Evolutionary conservation across 2,329 filamentous ascomycete species (phyloP).

Genomic region (Colletotrichum sojae): DNA sequence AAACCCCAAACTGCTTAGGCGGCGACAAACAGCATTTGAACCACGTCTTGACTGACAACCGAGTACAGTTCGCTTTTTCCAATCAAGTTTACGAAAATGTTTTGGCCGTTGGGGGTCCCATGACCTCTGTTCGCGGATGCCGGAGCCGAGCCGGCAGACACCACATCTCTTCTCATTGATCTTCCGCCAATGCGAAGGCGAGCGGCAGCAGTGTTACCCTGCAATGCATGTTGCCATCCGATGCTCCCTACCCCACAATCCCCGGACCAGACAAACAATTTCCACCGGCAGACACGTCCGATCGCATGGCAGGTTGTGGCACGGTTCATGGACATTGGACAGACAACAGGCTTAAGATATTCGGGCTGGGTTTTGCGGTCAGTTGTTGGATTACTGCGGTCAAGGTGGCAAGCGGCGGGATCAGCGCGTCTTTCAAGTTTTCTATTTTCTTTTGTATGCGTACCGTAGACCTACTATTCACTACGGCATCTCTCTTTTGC

Average conservation of each 20-base stretch:
- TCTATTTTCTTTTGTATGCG: too few relatives aligned
- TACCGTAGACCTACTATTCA: too few relatives aligned
- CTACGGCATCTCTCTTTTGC: too few relatives aligned
- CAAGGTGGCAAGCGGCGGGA: too few relatives aligned
- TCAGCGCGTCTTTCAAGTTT: neutral
- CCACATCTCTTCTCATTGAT: conserved; percentile 1
- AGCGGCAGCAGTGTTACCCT: conserved; percentile 11
- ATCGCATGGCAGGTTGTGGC: neutral
- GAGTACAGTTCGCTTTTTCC: too few relatives aligned
- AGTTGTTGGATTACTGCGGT: too few relatives aligned
- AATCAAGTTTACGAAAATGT: too few relatives aligned
- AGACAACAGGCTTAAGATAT: neutral
- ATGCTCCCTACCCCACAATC: conserved; percentile 22
- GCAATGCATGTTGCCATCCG: conserved; percentile 9
- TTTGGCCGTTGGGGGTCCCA: neutral
- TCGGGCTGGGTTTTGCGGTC: too few relatives aligned
- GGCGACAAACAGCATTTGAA: too few relatives aligned
- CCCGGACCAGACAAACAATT: neutral
- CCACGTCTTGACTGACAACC: too few relatives aligned
- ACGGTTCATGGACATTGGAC: neutral
- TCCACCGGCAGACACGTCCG: neutral
- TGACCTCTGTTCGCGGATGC: conserved; percentile 19
- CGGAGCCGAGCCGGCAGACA: conserved; percentile 20
- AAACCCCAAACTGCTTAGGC: too few relatives aligned
- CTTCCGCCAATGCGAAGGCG: conserved; percentile 34